Evolutionary conservation across 163 green algal species (phyloP), one percentile per base, ranked within the genome.

Genomic region (Scenedesmus sp.): DNA sequence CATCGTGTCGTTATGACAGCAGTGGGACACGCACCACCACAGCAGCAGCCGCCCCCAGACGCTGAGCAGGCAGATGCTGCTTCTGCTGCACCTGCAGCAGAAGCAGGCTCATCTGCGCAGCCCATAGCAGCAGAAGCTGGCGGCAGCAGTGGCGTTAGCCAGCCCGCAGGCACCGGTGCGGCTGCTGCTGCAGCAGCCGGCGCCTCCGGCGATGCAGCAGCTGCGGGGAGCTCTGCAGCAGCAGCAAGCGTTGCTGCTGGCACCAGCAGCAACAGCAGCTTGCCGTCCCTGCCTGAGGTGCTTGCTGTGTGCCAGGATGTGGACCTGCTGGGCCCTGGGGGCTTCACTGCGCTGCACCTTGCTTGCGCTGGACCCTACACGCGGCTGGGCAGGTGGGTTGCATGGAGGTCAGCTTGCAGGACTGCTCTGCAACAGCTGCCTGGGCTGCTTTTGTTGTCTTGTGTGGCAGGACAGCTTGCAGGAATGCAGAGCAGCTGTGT

Each of bases 261-360:
- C 26, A 44, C 13, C 79, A 84, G 43, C 79, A 79, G 81, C 51
- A 59, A 18, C 82, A 87, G 82, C 82, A 79, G 79, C 30, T 42
- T 85, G 46, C 79, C 40, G 40, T 16, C 6, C 24, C 43, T 85
- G 79, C 43, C 42, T 18, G 37, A 81, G 6, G 10, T 81, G 56
- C 40, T 56, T 37, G 37, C 49, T 42, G 35, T 61, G 20, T 88
- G 83, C 12, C 3, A 46, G 37, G 24, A 68, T 33, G 80, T 86
- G 30, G 35, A 88, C 40, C 24, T 88, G 83, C 53, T 40, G 49
- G 83, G 83, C 0, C 83, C 83, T 33, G 56, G 59, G 2, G 83
- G 83, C 37, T 59, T 88, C 16, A 88, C 83, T 59, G 56, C 83
- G 20, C 49, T 88, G 59, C 83, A 88, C 49, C 56, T 88, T 40